Percentiles rank a stretch among this genome's conserved stretches.
These are phyloP conservation scores for Xylaria sp. DNA, from an alignment of 2,329 filamentous ascomycete genomes.

Conservation along the genomic window DNA sequence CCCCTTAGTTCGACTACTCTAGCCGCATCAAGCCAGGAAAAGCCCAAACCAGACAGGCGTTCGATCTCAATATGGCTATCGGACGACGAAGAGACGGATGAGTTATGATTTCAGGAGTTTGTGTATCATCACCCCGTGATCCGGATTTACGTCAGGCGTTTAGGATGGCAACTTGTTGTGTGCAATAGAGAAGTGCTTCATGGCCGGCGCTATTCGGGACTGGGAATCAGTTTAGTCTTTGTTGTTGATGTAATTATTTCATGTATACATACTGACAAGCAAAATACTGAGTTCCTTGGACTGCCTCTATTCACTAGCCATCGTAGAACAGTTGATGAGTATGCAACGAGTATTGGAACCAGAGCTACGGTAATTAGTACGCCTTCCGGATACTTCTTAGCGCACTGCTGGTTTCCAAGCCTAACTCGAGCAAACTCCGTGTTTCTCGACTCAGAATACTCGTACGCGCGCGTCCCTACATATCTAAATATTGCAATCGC, in stretches of 20 bases:
- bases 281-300: background rate
- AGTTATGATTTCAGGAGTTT: conserved; percentile 41
- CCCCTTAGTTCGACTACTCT: conserved; percentile 5
- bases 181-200: conserved; percentile 12
- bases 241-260: background rate
- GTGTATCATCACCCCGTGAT: conserved; percentile 9
- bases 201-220: background rate
- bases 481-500: background rate
- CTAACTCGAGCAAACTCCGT: background rate
- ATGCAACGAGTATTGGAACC: background rate
- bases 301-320: background rate
- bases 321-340: background rate
- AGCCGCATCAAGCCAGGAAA: conserved; percentile 29
- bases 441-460: background rate
- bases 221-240: conserved; percentile 5
- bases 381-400: too few relatives aligned
- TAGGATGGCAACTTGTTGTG: conserved; percentile 2
- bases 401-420: too few relatives aligned
- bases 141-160: background rate
- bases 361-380: background rate
- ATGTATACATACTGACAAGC: background rate
- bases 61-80: conserved; percentile 45
- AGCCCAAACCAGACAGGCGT: conserved; percentile 25
- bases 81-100: conserved; percentile 47
- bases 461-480: background rate